Conservation (phyloP, 495 filamentous ascomycete species). For the Annulohypoxylon moriforme region DNA sequence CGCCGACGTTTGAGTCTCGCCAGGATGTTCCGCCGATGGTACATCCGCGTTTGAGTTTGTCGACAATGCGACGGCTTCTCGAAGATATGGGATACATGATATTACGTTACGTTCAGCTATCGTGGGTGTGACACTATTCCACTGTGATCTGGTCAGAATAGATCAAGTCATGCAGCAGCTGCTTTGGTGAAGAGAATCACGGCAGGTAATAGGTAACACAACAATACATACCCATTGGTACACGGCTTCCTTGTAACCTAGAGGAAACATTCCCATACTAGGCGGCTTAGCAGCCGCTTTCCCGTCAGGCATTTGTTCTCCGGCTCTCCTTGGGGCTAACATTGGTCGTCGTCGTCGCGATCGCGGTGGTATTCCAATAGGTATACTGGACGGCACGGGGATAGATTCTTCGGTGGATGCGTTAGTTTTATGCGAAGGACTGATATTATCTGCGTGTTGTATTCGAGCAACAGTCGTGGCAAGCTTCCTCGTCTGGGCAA, state of each 20-base stretch:
- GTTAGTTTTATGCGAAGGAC: conserved; percentile 23
- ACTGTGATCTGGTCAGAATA: conserved; percentile 62
- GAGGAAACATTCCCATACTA: conserved; percentile 71
- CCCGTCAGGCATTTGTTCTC: conserved; percentile 27
- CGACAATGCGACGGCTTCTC: conserved; percentile 69
- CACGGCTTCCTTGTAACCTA: conserved; percentile 91
- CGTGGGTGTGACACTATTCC: conserved; percentile 83
- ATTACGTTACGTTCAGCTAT: conserved; percentile 90
- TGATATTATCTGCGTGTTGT: conserved; percentile 33
- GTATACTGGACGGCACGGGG: conserved; percentile 33
- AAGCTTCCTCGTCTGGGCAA: conserved; percentile 48
- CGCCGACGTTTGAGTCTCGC: conserved; percentile 63
- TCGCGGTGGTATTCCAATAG: conserved; percentile 21
- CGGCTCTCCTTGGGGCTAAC: conserved; percentile 24
- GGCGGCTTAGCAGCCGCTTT: conserved; percentile 26
- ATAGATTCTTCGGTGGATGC: conserved; percentile 27
- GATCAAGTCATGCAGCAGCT: background rate
- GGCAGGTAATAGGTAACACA: background rate
- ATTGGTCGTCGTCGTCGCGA: conserved; percentile 9
- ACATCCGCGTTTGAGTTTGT: conserved; percentile 34
- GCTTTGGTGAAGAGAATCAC: background rate
- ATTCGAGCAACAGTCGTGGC: conserved; percentile 44
- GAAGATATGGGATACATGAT: conserved; percentile 85
- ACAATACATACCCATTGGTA: conserved; percentile 82
- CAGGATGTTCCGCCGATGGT: conserved; percentile 51